Evolutionary conservation across 1,139 yeast genomes (phyloP), one percentile per base, ranked within the genome.

Genomic region (Yamadazyma conglobata): DNA sequence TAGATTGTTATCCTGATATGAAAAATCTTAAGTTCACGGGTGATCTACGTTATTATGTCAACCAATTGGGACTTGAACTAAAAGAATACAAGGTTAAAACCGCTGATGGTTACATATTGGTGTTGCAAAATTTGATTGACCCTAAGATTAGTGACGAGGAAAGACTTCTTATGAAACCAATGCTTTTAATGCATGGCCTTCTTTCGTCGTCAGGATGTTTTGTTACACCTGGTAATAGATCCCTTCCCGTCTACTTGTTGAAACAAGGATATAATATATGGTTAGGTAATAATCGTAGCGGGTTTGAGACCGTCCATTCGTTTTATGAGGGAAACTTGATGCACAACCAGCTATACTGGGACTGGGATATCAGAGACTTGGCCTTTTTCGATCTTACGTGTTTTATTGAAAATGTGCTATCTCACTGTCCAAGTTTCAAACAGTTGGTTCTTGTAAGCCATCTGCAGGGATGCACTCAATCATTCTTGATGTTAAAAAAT

Each of bases 401-500:
- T 19, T 60, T 89, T 56, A 66, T 89, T 11, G 73, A 79, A 22
- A 70, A 73, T 38, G 81, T 89, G 1, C 54, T 77, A 24, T 32
- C 44, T 9, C 62, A 62, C 35, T 54, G 62, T 15, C 67, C 73
- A 3, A 50, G 60, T 21, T 64, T 62, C 27, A 48, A 58, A 5
- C 75, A 80, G 46, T 50, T 88, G 10, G 67, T 81, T 1, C 56
- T 89, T 17, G 69, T 81, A 8, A 89, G 89, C 0, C 98, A 91
- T 50, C 86, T 95, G 15, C 98, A 91, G 56, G 97, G 97, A 2
- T 87, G 96, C 3, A 76, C 96, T 1, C 95, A 89, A 54, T 70
- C 82, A 1, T 82, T 87, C 37, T 58, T 85, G 26, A 71, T 77
- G 52, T 66, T 73, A 33, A 56, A 60, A 27, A 64, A 64, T 38